Evolutionary conservation across 164 flowering plant genomes (phyloP), one percentile per base, ranked within the genome.

Genomic region (Vitis riparia): DNA sequence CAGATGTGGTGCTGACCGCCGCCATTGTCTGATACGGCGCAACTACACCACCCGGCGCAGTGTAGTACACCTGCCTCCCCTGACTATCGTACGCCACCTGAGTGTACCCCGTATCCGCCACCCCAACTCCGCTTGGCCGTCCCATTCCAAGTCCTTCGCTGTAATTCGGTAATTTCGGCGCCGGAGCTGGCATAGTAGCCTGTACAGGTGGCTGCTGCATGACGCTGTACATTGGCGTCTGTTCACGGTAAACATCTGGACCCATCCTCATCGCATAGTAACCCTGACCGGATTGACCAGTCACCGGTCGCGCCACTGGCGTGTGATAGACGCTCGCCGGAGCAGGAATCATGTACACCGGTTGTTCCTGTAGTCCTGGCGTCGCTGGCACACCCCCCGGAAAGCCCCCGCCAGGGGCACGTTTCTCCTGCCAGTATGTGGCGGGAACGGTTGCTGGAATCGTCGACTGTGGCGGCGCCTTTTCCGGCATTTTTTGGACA

Each of bases 21-120:
- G 73, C 63, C 55, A 76, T 70, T 16, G 75, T 76, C 16, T 66
- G 83, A 50, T 79, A 84, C 55, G 75, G 60, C 27, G 81, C 71
- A 59, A 77, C 69, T 14, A 68, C 78, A 12, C 82, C 86, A 6
- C 88, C 78, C 37, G 83, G 65, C 6, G 78, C 73, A 1, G 82
- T 72, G 59, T 91, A 91, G 75, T 80, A 87, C 47, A 91, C 88
- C 65, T 85, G 93, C 71, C 94, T 84, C 30, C 92, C 92, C 13
- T 72, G 56, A 55, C 79, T 77, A 72, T 89, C 97, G 70, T 89
- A 91, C 55, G 81, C 87, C 85, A 88, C 62, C 72, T 80, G 93
- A 3, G 83, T 52, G 79, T 85, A 83, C 3, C 71, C 82, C 11
- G 72, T 13, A 52, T 84, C 73, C 52, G 68, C 50, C 64, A 63